Evolutionary conservation across 2,329 filamentous ascomycete genomes (phyloP), one percentile per base, ranked within the genome.

Genomic region (Sporothrix globosa): DNA sequence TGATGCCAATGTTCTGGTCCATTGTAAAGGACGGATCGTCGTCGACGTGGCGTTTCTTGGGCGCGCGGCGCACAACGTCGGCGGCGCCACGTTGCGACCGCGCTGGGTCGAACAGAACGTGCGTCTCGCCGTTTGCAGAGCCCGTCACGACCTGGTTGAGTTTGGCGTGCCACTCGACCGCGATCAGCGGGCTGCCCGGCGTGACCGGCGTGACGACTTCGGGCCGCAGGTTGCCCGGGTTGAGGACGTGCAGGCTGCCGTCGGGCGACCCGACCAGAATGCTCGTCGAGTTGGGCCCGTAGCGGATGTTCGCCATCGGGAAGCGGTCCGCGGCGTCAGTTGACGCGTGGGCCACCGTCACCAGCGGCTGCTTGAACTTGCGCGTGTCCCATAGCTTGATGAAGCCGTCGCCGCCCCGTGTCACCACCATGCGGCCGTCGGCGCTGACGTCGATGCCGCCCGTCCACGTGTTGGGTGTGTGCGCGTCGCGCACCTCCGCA

Each of bases 321-420:
- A 92, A 97, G 76, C 93, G 90, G 71, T 90, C 89, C 1, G 93
- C 95, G 17, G 92, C 89, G 1, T 93, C 95, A 17, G 92, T 97
- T 0, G 95, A 97, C 1, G 87, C 81, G 79, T 97, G 93, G 6
- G 90, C 83, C 19, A 92, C 88, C 1, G 90, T 92, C 63, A 93
- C 92, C 17, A 99, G 86, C 4, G 96, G 93, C 70, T 91, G 85
- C 78, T 96, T 98, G 84, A 99, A 97, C 77, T 97, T 98, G 71
- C 96, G 89, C 3, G 91, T 96, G 78, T 99, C 96, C 96, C 96
- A 99, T 1, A 97, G 85, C 81, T 98, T 98, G 80, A 99, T 95
- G 1, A 91, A 86, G 77, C 96, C 89, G 80, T 99, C 96, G 67
- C 94, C 95, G 69, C 96, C 96, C 75, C 93, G 86, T 0, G 93